Evolutionary conservation across 129 eudicot species (phyloP), one percentile per base, ranked within the genome.

Genomic region (Ambrosia artemisiifolia): DNA sequence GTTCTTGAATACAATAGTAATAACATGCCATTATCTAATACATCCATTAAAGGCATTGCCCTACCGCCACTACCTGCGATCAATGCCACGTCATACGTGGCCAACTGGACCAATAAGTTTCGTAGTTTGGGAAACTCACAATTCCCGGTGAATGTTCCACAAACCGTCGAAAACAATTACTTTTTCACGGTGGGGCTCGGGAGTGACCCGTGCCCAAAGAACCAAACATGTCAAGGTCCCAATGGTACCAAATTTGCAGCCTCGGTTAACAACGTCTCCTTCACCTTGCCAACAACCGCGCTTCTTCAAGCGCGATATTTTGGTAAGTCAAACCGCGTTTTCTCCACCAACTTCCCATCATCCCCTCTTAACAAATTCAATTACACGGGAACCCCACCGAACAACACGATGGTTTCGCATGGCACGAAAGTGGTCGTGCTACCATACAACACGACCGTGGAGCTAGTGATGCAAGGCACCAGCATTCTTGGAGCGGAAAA

Each of bases 271-370:
- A 70, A 74, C 24, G 9, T 73, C 35, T 73, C 78, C 18, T 73
- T 73, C 70, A 73, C 60, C 20, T 30, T 34, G 20, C 90, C 87
- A 18, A 82, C 80, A 48, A 85, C 78, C 4, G 83, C 87, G 5
- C 87, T 85, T 7, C 90, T 85, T 59, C 87, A 82, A 73, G 82
- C 87, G 1, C 85, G 72, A 6, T 85, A 71, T 42, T 71, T 63
- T 2, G 79, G 83, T 34, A 77, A 76, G 46, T 73, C 85, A 0
- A 69, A 67, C 53, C 71, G 77, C 0, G 77, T 85, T 3, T 81
- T 81, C 69, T 38, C 78, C 74, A 60, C 87, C 8, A 49, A 67
- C 56, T 85, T 85, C 44, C 90, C 87, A 4, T 2, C 18, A 8
- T 59, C 16, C 70, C 89, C 86, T 1, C 20, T 60, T 6, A 51